Base-by-base conservation (phyloP, 352 stramenopile genomes). In the Aphanomyces cochlioides region DNA sequence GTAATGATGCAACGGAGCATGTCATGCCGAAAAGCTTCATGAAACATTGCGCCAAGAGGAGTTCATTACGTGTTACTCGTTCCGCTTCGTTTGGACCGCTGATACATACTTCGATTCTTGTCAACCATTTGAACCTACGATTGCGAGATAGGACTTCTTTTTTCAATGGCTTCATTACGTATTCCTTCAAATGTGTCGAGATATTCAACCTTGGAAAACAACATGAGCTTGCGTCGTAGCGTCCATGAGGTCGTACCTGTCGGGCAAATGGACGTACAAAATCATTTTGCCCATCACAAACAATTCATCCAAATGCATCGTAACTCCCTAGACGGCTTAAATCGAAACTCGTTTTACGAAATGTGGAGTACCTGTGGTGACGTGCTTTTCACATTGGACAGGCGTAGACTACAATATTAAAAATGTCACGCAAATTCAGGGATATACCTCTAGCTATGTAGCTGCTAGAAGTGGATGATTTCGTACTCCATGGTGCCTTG, bases 201-300 rank as follows among this genome's bases (percentile, higher is more conserved):
- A 70, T 34, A 28, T 56, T 47, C 15, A 74, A 2, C 3, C 34
- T 64, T 19, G 47, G 17, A 6, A 78, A 79, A 53, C 73, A 28
- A 28, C 28, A 28, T 28, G 28, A 28, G 28, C 28, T 28, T 28
- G 92, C 85, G 54, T 93, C 92, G 81, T 94, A 81, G 65, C 86
- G 80, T 37, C 92, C 81, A 53, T 91, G 72, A 93, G 82, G 76
- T 92, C 90, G 77, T 94, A 90, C 13, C 83, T 81, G 73, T 95
- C 85, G 4, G 88, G 88, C 38, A 95, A 93, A 74, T 95, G 85
- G 19, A 95, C 88, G 69, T 87, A 95, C 10, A 95, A 73, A 59
- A 95, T 81, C 12, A 83, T 93, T 47, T 86, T 87, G 59, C 88
- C 88, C 85, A 95, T 95, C 63, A 95, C 85, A 39, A 94, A 95